These are phyloP conservation scores for sweet orange (Citrus sinensis) DNA, from an alignment of 345 rosid species.

Conservation along the genomic window DVS_A1.0 CM039164.1:25965001-25965500, in stretches of 20 bases:
- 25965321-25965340: not conserved
- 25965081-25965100: slow-evolving; percentile 50
- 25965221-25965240: too few species aligned
- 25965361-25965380: not conserved
- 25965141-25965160: slow-evolving; percentile 37
- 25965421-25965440: slow-evolving; percentile 43
- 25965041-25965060: slow-evolving; percentile 56
- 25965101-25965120: slow-evolving; percentile 48
- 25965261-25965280: too few species aligned
- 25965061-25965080: slow-evolving; percentile 48
- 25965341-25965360: not conserved
- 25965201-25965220: too few species aligned
- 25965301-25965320: not conserved
- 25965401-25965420: not conserved
- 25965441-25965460: slow-evolving; percentile 41
- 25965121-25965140: slow-evolving; percentile 44
- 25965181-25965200: not conserved
- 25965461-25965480: slow-evolving; percentile 38
- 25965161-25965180: slow-evolving; percentile 52
- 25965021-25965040: slow-evolving; percentile 49
- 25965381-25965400: not conserved
- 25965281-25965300: not conserved
- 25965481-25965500: slow-evolving; percentile 38
- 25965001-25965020: slow-evolving; percentile 46
- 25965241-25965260: too few species aligned